Base-by-base conservation (phyloP, 139 green algal genomes). In the Trebouxia sp. region DNA sequence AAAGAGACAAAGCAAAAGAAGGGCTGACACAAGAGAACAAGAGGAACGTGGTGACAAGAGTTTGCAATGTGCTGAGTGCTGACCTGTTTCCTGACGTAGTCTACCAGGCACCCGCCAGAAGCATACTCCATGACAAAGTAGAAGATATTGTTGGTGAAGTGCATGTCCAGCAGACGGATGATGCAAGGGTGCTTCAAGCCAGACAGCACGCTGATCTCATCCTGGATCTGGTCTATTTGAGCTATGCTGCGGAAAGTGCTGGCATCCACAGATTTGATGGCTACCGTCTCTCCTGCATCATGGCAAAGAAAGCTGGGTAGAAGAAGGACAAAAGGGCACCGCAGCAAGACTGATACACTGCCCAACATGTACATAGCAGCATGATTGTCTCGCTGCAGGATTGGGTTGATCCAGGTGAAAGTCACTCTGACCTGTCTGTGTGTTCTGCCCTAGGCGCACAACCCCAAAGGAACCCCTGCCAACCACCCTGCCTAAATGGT, bases 51-150 rank as follows among this genome's bases (percentile, higher is more conserved):
- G n/a, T n/a, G n/a, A n/a, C n/a, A n/a, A n/a, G n/a, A n/a, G n/a
- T n/a, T n/a, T n/a, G n/a, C n/a, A n/a, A n/a, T n/a, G n/a, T n/a
- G n/a, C n/a, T n/a, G n/a, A n/a, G n/a, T 38, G 26, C 75, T 26
- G 28, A 82, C 80, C 79, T 87, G 75, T 12, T 37, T 70, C 26
- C 22, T 28, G 42, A 89, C 66, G 41, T 84, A 83, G 51, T 85
- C 53, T 8, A 80, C 82, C 58, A 96, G 81, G 14, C 83, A 86
- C 42, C 92, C 92, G 2, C 89, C 90, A 15, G 80, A 75, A 5
- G 90, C 90, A 78, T 88, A 94, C 80, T 96, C 92, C 91, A 96
- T 94, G 37, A 94, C 83, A 38, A 96, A 89, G 74, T 89, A 92
- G 79, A 95, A 92, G 28, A 80, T 77, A 75, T 87, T 85, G 84